Base-by-base conservation (phyloP, 805 yeast genomes). In the Zygosaccharomyces siamensis region DNA sequence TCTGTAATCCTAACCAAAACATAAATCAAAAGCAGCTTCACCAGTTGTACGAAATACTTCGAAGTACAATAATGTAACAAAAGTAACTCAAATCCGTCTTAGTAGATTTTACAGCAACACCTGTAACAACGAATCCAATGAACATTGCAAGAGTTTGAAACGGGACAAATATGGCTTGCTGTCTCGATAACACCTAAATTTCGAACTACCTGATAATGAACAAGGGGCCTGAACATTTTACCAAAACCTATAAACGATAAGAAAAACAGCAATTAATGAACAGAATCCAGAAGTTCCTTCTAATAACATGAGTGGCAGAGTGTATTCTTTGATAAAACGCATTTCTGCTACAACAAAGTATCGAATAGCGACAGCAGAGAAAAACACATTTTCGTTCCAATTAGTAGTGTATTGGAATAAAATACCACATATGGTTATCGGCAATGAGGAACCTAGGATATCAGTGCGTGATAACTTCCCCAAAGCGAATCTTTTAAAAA, bases 401-500 rank as follows among this genome's bases (percentile, higher is more conserved):
- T 77, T 75, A 31, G 76, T 64, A 0, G 82, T 74, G 3, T 78
- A 76, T 20, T 80, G 74, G 10, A 72, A 65, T 60, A 79, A 63
- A 6, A 76, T 52, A 5, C 72, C 61, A 59, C 74, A 69, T 40
- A 79, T 71, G 0, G 85, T 70, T 0, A 74, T 50, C 0, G 86
- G 89, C 48, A 88, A 73, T 27, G 80, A 66, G 30, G 75, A 58
- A 1, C 95, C 95, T n/a, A 72, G 61, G 55, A 83, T 73, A 60
- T 86, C 95, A 32, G 88, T 75, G 36, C 84, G 72, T 45, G 74
- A 72, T 54, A 85, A 60, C 54, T 81, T 77, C 21, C 68, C 68
- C 53, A 71, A 67, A 0, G 70, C 61, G 44, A 69, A 71, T 48
- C 77, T 65, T 16, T 78, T 80, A 7, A 70, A 58, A 1, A 70